Evolutionary conservation across 1,284 basidiomycete genomes (phyloP).

Genomic region (Moesziomyces parantarcticus): DNA sequence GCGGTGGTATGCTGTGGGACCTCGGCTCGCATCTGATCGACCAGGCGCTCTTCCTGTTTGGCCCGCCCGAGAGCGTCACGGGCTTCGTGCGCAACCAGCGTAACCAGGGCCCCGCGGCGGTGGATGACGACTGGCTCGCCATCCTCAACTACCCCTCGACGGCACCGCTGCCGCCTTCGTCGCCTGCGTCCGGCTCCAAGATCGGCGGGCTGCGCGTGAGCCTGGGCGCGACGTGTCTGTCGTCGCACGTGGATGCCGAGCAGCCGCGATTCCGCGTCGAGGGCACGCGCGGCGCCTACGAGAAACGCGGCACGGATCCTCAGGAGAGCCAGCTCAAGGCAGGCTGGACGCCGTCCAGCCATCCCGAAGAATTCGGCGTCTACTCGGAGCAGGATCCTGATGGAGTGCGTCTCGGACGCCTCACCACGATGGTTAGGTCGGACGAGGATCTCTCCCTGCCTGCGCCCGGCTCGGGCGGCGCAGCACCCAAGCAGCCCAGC

Average conservation of each 20-base stretch:
- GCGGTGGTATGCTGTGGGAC: conserved; percentile 66
- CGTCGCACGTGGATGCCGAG: conserved; percentile 59
- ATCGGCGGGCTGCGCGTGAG: conserved; percentile 55
- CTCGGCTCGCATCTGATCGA: conserved; percentile 64
- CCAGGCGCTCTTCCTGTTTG: conserved; percentile 62
- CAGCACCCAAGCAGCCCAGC: conserved; percentile 51
- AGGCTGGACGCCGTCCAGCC: conserved; percentile 56
- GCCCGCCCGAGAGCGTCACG: conserved; percentile 56
- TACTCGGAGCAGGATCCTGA: conserved; percentile 56
- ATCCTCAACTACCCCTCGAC: conserved; percentile 55
- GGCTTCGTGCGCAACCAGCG: conserved; percentile 60
- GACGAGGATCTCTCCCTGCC: conserved; percentile 37
- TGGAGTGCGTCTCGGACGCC: conserved; percentile 47
- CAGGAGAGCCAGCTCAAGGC: conserved; percentile 65
- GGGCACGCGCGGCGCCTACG: conserved; percentile 60
- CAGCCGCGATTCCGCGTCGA: conserved; percentile 61
- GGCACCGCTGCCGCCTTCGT: conserved; percentile 48
- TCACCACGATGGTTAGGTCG: conserved; percentile 49
- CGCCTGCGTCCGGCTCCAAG: conserved; percentile 49
- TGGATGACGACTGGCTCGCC: conserved; percentile 66
- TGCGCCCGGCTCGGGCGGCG: conserved; percentile 7
- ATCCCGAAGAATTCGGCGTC: conserved; percentile 59
- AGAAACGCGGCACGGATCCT: conserved; percentile 63
- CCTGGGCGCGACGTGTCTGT: conserved; percentile 60
- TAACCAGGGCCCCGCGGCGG: conserved; percentile 45